Evolutionary conservation across 208 protist species (phyloP), one percentile per base, ranked within the genome.

Genomic region (Borovskyia barvae): DNA sequence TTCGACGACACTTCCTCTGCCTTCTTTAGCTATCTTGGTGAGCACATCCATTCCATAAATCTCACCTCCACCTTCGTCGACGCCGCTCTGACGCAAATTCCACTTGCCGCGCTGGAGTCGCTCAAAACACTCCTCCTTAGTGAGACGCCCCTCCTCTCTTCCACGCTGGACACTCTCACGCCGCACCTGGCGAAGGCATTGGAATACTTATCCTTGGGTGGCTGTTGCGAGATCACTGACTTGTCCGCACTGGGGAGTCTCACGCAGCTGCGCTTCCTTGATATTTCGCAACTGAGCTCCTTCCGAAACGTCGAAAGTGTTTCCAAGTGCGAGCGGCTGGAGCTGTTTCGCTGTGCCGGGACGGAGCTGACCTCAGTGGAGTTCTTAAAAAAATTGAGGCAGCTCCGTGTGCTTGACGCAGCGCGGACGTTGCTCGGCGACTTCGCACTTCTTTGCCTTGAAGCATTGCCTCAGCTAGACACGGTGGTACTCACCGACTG

Each of bases 401-500:
- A 69, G 19, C 67, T 93, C 28, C 71, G 87, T 17, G 80, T 93
- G 11, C 69, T 93, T 19, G 83, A 93, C 35, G 87, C 76, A 15
- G 43, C 79, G 5, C 70, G 49, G 19, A 86, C 86, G 8, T 49
- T 35, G 7, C 59, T 93, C 7, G 85, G 66, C 15, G 80, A 93
- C 65, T 69, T 61, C 42, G 68, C 73, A 0, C 56, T 93, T 33
- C 80, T 82, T 43, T 73, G 76, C 57, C 70, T 93, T 8, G 74
- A 78, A 39, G 72, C 71, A 26, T 72, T 75, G 7, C 82, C 86
- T 11, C 29, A 71, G 64, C 67, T 93, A 28, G 82, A 90, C 19
- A 88, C 82, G 29, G 80, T 90, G 17, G 72, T 93, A 2, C 60
- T 93, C 22, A 86, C 76, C 9, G 74, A 69, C 24, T 90, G 86